Base-by-base conservation (phyloP, 257 asterid genomes). In the Phtheirospermum japonicum region DNA sequence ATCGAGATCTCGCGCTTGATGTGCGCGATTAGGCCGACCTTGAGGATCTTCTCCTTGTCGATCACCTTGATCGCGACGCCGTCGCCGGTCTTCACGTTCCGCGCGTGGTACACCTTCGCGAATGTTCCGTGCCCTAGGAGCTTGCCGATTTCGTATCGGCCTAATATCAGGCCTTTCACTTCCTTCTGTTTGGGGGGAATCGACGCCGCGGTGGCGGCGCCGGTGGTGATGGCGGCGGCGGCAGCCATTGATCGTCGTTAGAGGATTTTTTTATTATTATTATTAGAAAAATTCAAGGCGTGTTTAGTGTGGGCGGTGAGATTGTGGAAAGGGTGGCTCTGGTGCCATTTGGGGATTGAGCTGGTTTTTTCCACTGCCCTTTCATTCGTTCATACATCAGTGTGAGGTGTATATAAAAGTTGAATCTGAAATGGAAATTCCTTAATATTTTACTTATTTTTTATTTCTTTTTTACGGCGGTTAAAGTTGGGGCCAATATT, bases 1-100 rank as follows among this genome's bases (percentile, higher is more conserved):
- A 91, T 88, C 9, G 98, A 86, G 87, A 91, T 88, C 93, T 91
- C 98, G 26, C 97, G 87, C 73, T 91, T 88, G 70, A 91, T 80
- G 61, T 91, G 97, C 0, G 77, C 82, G 5, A 71, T 88, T 2
- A 91, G 67, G 48, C 98, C 98, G 4, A 84, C 83, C 57, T 88
- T 91, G 13, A 86, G 69, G 66, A 91, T 78, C 77, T 88, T 89
- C 72, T 88, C 98, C 57, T 91, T 91, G 61, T 91, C 98, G 7
- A 91, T 88, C 6, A 85, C 96, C 74, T 91, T 91, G 31, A 91
- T 91, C 20, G 98, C 96, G 0, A 84, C 96, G 45, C 71, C 48
- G 18, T 91, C 95, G 23, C 80, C 86, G 19, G 88, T 86, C 56
- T 78, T 83, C 6, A 86, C 77, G 72, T 86, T 91, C 53, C 83